Evolutionary conservation across 805 yeast genomes (phyloP).

Genomic region (Kuraishia cidri): DNA sequence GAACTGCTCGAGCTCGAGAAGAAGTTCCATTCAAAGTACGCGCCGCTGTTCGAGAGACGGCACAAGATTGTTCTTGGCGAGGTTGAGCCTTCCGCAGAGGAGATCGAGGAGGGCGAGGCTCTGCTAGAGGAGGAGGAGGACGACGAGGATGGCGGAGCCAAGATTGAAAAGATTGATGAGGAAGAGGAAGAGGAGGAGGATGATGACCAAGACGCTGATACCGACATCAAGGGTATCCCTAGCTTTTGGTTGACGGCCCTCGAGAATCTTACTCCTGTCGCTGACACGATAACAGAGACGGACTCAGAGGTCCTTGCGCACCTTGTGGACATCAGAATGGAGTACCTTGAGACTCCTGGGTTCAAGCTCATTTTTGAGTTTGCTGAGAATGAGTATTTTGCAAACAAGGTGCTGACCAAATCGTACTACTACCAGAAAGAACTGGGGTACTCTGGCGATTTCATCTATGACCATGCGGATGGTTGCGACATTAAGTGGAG

Average conservation of each 20-base stretch:
- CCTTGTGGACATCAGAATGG: constrained; percentile 65
- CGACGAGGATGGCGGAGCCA: constrained; percentile 33
- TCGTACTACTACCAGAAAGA: constrained; percentile 92
- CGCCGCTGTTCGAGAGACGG: constrained; percentile 71
- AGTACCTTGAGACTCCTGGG: constrained; percentile 80
- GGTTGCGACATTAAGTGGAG: constrained; percentile 84
- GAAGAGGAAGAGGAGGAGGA: constrained; percentile 24
- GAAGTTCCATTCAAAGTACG: constrained; percentile 62
- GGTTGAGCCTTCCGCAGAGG: constrained; percentile 69
- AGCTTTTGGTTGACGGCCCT: constrained; percentile 95
- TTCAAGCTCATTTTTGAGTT: constrained; percentile 83
- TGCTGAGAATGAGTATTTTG: constrained; percentile 65
- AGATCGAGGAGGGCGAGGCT: constrained; percentile 69
- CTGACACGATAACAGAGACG: constrained; percentile 81
- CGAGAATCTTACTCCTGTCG: constrained; percentile 73
- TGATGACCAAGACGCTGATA: constrained; percentile 14
- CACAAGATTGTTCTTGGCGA: constrained; percentile 63
- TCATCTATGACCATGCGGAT: constrained; percentile 94
- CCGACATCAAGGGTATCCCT: constrained; percentile 66
- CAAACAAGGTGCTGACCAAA: constrained; percentile 66
- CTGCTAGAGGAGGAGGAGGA: constrained; percentile 42
- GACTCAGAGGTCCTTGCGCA: constrained; percentile 75
- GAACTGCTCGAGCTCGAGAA: constrained; percentile 83
- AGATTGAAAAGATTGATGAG: constrained; percentile 28
- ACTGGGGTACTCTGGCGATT: constrained; percentile 91